A percentile compares a stretch with the other conserved stretches of the same genome.
These are phyloP conservation scores for Cenchrus purpureus DNA, from an alignment of 176 grass and related monocot species.

Conservation along the genomic window DNA sequence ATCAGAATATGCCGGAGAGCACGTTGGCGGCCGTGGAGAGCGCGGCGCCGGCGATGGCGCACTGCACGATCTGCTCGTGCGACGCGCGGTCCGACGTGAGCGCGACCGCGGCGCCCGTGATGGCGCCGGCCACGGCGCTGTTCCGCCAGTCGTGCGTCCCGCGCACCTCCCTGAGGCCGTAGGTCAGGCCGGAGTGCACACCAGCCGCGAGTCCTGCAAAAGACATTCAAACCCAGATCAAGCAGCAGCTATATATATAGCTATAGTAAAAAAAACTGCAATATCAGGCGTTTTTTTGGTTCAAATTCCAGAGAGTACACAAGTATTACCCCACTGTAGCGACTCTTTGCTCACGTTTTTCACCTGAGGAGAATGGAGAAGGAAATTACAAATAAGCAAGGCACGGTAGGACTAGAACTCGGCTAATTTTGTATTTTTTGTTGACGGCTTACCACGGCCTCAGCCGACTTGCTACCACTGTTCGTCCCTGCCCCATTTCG, in stretches of 20 bases:
- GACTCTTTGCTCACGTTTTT: slow-evolving; percentile 77
- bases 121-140: slow-evolving; percentile 73
- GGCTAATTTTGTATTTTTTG: not conserved
- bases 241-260: too few species aligned
- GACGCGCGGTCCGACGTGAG: slow-evolving; percentile 67
- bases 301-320: not conserved
- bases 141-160: slow-evolving; percentile 95
- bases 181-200: slow-evolving; percentile 86
- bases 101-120: slow-evolving; percentile 71
- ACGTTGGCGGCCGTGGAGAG: slow-evolving; percentile 78
- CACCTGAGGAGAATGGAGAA: slow-evolving; percentile 47
- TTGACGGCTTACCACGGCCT: slow-evolving; percentile 67
- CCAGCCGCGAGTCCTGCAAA: slow-evolving; percentile 77
- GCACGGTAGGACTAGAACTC: not conserved
- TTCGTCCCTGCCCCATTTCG: slow-evolving; percentile 54
- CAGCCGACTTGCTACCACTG: slow-evolving; percentile 65
- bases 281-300: too few species aligned
- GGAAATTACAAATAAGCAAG: not conserved
- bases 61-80: slow-evolving; percentile 73
- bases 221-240: not conserved
- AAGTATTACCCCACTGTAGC: slow-evolving; percentile 78
- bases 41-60: slow-evolving; percentile 82
- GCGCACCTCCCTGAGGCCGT: slow-evolving; percentile 78
- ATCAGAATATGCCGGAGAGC: slow-evolving; percentile 79
- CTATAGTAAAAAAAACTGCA: too few species aligned